Conservation (phyloP, 2,329 filamentous ascomycete species). For the Botryotinia calthae region DNA sequence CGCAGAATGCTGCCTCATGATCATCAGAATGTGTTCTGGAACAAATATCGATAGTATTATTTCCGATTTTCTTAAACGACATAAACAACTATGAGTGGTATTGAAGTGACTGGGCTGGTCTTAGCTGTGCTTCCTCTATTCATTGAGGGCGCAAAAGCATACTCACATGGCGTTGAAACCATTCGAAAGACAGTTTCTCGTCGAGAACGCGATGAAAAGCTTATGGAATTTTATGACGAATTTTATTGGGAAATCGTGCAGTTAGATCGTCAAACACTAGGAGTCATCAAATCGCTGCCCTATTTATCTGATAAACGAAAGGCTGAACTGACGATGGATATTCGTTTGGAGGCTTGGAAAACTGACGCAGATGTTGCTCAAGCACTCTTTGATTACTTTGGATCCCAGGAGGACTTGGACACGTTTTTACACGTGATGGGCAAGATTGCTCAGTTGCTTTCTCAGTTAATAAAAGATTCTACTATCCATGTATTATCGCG, state of each 20-base stretch:
- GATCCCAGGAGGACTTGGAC: not conserved
- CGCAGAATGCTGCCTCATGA: not conserved
- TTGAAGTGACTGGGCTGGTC: slow-evolving; percentile 2
- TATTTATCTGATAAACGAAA: not conserved
- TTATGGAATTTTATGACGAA: slow-evolving; percentile 5
- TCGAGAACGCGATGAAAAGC: slow-evolving; percentile 14
- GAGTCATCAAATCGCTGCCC: not conserved
- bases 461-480: slow-evolving; percentile 7
- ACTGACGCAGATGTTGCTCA: not conserved
- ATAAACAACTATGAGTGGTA: not conserved
- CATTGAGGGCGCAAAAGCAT: slow-evolving; percentile 6
- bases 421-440: slow-evolving; percentile 6
- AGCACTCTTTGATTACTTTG: slow-evolving; percentile 6
- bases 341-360: slow-evolving; percentile 6
- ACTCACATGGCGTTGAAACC: slow-evolving; percentile 11
- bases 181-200: slow-evolving; percentile 6
- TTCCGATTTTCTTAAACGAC: not conserved
- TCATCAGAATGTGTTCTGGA: not conserved
- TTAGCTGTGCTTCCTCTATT: slow-evolving; percentile 5
- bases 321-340: not conserved
- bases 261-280: slow-evolving; percentile 3
- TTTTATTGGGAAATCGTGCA: slow-evolving; percentile 17
- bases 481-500: not conserved
- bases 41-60: not conserved
- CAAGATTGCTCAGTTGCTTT: slow-evolving; percentile 9